phyloP scores from a whole-genome alignment of 257 asterid species.

The Salvia rosmarinus region DNA sequence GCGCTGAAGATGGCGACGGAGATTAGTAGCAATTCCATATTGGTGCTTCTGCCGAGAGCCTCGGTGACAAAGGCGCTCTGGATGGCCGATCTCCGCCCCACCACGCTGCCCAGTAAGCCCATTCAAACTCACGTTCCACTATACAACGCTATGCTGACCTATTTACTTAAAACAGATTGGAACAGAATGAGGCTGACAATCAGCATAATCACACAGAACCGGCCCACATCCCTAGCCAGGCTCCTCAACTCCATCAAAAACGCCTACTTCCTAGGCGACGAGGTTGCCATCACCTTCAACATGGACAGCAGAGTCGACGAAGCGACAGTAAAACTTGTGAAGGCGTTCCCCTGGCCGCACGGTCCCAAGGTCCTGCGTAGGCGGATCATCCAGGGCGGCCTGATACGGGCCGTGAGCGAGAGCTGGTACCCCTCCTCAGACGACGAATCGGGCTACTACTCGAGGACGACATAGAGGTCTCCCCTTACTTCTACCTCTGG shows the following conservation, averaged over 20 bases:
- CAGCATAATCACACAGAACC: slow-evolving; percentile 84
- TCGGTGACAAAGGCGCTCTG: slow-evolving; percentile 74
- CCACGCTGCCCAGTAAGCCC: slow-evolving; percentile 78
- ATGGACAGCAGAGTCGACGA: slow-evolving; percentile 92
- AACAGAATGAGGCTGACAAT: slow-evolving; percentile 72
- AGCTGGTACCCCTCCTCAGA: slow-evolving; percentile 96
- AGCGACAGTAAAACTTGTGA: slow-evolving; percentile 66
- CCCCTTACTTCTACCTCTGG: slow-evolving; percentile 92
- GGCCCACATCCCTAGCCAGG: slow-evolving; percentile 63
- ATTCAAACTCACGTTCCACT: no score
- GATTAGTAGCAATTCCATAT: slow-evolving; percentile 39
- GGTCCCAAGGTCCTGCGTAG: slow-evolving; percentile 77
- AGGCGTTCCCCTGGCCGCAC: slow-evolving; percentile 78
- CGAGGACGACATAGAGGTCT: slow-evolving; percentile 93
- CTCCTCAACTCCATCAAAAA: slow-evolving; percentile 74
- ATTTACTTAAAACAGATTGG: slow-evolving; percentile 65
- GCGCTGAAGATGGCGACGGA: slow-evolving; percentile 84
- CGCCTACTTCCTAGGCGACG: slow-evolving; percentile 86
- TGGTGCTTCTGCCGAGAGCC: slow-evolving; percentile 68
- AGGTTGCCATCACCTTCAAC: slow-evolving; percentile 76
- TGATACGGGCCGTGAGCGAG: slow-evolving; percentile 88
- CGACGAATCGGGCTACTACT: slow-evolving; percentile 78
- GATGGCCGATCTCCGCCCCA: slow-evolving; percentile 93
- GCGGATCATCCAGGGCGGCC: slow-evolving; percentile 92
- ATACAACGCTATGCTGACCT: background rate